Evolutionary conservation across 257 asterid species (phyloP).

Genomic region (Orobanche coerulescens): DNA sequence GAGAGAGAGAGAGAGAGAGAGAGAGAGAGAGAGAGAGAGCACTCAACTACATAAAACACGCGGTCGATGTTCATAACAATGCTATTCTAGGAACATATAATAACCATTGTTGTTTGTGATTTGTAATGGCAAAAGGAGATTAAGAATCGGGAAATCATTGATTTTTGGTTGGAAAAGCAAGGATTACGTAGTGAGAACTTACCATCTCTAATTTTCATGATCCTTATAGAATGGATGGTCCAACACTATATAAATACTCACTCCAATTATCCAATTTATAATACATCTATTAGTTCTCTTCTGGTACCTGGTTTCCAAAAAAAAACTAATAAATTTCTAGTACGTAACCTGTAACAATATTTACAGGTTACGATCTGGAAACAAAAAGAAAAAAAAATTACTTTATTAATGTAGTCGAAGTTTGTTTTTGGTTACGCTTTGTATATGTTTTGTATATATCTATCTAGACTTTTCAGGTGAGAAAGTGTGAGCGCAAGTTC

Average conservation of each 20-base stretch:
- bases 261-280: neutral
- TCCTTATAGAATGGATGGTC: neutral
- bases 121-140: neutral
- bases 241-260: neutral
- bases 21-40: too few species aligned
- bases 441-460: too few species aligned
- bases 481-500: too few species aligned
- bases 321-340: too few species aligned
- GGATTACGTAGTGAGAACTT: neutral
- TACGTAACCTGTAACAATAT: slow-evolving; percentile 10
- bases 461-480: slow-evolving; percentile 15
- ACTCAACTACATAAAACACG: too few species aligned
- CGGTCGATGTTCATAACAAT: too few species aligned
- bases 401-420: neutral
- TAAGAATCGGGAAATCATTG: neutral
- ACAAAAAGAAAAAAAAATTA: too few species aligned
- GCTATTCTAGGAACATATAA: too few species aligned
- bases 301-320: too few species aligned
- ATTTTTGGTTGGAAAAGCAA: slow-evolving; percentile 20
- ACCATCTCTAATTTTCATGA: neutral
- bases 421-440: too few species aligned
- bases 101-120: neutral
- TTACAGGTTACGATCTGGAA: neutral
- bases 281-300: too few species aligned
- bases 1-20: too few species aligned